Conservation (phyloP, 495 filamentous ascomycete genomes). For the Lepraria neglecta region DNA sequence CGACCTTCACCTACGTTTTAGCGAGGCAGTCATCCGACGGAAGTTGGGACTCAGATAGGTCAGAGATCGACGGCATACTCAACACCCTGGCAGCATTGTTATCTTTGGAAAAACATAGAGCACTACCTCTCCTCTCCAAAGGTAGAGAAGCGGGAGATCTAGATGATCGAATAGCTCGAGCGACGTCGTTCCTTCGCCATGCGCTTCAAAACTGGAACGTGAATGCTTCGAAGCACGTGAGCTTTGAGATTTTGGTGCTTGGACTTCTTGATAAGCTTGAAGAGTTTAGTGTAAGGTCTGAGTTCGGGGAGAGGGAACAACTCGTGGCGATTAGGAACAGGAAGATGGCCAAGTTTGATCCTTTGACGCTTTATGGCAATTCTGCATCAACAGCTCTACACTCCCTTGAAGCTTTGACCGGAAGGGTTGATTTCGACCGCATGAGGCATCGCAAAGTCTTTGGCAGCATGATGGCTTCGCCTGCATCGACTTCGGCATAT, state of each 20-base stretch:
- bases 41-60: constrained; percentile 22
- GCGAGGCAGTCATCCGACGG: constrained; percentile 24
- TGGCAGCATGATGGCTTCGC: constrained; percentile 37
- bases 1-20: constrained; percentile 27
- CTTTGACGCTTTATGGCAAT: constrained; percentile 31
- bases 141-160: neutral
- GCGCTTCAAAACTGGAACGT: constrained; percentile 21
- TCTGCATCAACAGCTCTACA: constrained; percentile 28
- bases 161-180: constrained; percentile 9
- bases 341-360: constrained; percentile 31
- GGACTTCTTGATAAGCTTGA: constrained; percentile 26
- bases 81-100: constrained; percentile 30
- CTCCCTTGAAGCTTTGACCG: constrained; percentile 40
- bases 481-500: constrained; percentile 38
- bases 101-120: constrained; percentile 20
- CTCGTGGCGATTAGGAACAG: constrained; percentile 24
- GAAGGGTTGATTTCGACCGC: constrained; percentile 34
- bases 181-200: neutral
- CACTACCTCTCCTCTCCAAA: neutral
- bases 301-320: constrained; percentile 21
- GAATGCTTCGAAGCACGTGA: constrained; percentile 26
- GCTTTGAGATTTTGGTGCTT: constrained; percentile 38
- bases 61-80: constrained; percentile 28
- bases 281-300: constrained; percentile 22
- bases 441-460: constrained; percentile 33